Evolutionary conservation across 139 green algal species (phyloP).

Genomic region (Micractinium sp.): DNA sequence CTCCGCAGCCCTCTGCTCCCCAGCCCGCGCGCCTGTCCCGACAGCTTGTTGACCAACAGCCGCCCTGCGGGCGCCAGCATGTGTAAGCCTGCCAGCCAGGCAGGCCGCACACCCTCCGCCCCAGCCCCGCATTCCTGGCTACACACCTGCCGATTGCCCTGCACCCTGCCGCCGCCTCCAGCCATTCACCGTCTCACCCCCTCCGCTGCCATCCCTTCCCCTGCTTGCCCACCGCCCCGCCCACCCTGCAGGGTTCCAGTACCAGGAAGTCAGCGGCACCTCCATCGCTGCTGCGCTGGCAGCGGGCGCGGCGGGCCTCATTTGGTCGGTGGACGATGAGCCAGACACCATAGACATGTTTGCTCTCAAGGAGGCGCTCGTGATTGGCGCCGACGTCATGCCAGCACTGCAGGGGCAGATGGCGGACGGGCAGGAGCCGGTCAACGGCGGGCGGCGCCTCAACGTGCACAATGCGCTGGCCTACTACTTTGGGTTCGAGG

Average conservation of each 20-base stretch:
- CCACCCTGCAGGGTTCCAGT: background rate
- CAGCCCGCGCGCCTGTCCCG: no score
- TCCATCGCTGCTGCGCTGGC: background rate
- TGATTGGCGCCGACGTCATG: background rate
- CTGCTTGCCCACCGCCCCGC: background rate
- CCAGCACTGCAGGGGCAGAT: background rate
- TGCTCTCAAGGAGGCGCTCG: background rate
- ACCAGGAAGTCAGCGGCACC: background rate
- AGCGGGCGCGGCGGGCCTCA: constrained; percentile 8
- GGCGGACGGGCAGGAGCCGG: background rate
- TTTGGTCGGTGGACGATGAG: background rate
- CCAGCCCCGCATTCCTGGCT: background rate
- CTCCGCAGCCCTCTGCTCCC: no score
- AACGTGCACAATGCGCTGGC: constrained; percentile 20
- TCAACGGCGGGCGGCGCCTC: background rate
- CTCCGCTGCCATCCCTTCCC: background rate
- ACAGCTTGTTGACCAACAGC: no score
- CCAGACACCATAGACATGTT: background rate
- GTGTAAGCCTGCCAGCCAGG: no score
- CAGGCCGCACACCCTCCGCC: no score
- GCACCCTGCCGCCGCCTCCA: background rate
- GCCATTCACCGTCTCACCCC: background rate
- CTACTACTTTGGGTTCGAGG: background rate
- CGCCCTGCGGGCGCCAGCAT: no score
- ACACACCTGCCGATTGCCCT: background rate